These are phyloP conservation scores for Candida easanensis DNA, from an alignment of 805 yeast species.

Conservation along the genomic window DNA sequence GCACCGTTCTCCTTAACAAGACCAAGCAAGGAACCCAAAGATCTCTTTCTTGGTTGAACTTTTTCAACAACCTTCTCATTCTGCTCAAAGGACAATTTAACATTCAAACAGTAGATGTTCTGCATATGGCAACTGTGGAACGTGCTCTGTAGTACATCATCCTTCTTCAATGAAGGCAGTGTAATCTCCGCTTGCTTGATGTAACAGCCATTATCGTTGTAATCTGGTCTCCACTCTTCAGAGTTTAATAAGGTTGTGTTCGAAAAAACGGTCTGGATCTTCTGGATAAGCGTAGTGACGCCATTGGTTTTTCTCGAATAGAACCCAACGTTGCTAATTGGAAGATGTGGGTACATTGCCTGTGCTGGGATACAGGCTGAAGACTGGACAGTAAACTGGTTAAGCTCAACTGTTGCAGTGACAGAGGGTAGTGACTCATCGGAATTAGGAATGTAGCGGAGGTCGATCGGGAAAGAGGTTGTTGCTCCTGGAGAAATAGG, in stretches of 20 bases:
- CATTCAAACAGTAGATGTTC: conserved; percentile 17
- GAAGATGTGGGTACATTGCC: conserved; percentile 2
- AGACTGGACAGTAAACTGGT: conserved; percentile 18
- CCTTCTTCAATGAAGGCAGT: conserved; percentile 8
- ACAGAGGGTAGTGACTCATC: conserved; percentile 2
- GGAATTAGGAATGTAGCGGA: conserved; percentile 11
- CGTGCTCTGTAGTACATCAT: conserved; percentile 13
- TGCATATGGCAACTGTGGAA: conserved; percentile 25
- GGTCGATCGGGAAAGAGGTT: conserved; percentile 10
- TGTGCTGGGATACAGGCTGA: conserved; percentile 9
- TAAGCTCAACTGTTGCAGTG: conserved; percentile 1
- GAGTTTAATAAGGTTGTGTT: neutral
- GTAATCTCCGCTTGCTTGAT: conserved; percentile 7
- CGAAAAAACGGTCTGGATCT: conserved; percentile 5
- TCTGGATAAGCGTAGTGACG: conserved; percentile 5
- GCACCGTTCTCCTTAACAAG: neutral
- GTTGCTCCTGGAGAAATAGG: conserved; percentile 4
- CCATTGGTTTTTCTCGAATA: neutral
- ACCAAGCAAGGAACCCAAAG: neutral
- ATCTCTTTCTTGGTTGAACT: neutral
- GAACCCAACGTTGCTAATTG: neutral
- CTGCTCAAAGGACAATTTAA: conserved; percentile 11
- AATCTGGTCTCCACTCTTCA: conserved; percentile 21
- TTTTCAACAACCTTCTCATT: neutral
- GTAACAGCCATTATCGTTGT: conserved; percentile 6